A percentile compares a stretch with the other conserved stretches of the same genome.
Conservation (phyloP, 371 early-diverging fungal genomes). For the Actinomortierella ambigua region DNA sequence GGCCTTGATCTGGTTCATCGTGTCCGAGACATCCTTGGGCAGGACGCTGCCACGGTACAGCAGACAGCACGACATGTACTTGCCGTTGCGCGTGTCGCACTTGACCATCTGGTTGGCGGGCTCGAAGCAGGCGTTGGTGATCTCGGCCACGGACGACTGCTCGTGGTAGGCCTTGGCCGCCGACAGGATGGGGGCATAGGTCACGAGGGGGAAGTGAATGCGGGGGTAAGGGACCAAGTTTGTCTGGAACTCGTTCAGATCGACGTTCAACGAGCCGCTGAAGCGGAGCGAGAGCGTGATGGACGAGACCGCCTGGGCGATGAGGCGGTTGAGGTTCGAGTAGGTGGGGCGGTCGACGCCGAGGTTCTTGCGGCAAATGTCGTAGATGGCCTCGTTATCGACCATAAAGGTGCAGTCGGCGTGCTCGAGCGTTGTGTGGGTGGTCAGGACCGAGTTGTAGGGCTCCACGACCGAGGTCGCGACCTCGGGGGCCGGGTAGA, state of each 20-base stretch:
- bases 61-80: slow-evolving; percentile 96
- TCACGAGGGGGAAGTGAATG: slow-evolving; percentile 96
- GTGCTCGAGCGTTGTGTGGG: slow-evolving; percentile 98
- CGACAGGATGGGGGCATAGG: slow-evolving; percentile 93
- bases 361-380: slow-evolving; percentile 98
- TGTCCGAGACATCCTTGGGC: slow-evolving; percentile 85
- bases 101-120: slow-evolving; percentile 97
- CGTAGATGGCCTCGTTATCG: slow-evolving; percentile 99
- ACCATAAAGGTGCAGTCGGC: slow-evolving; percentile 99
- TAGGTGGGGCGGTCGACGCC: slow-evolving; percentile 98
- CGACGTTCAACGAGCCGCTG: slow-evolving; percentile 96
- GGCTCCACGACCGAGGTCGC: slow-evolving; percentile 99
- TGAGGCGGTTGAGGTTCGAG: slow-evolving; percentile 97
- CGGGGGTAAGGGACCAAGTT: slow-evolving; percentile 98
- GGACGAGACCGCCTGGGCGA: slow-evolving; percentile 99
- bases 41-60: slow-evolving; percentile 95
- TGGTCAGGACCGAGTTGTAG: slow-evolving; percentile 98
- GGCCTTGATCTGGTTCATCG: slow-evolving; percentile 88
- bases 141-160: slow-evolving; percentile 87
- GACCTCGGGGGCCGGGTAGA: slow-evolving; percentile 99
- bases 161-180: slow-evolving; percentile 93
- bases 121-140: slow-evolving; percentile 93
- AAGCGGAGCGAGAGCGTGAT: slow-evolving; percentile 99
- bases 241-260: slow-evolving; percentile 97
- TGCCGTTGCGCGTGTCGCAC: slow-evolving; percentile 93